Conservation (phyloP, 345 rosid genomes). For the Cardiospermum halicacabum region DNA sequence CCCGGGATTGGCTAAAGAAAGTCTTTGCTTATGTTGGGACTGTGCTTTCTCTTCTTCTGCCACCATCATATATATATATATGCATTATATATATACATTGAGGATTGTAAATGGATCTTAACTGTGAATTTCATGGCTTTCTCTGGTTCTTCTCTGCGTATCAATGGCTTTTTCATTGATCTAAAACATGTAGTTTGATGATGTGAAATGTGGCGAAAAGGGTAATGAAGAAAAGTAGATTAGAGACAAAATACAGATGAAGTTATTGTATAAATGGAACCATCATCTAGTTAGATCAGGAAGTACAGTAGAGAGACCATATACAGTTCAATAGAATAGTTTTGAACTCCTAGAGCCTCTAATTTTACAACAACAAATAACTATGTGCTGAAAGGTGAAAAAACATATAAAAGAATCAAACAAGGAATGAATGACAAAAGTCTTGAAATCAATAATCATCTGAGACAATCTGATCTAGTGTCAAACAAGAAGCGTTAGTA, state of each 20-base stretch:
- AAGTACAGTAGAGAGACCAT: conserved; percentile 21
- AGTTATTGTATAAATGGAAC: conserved; percentile 1
- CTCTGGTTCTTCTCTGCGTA: not conserved
- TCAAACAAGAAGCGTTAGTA: conserved; percentile 47
- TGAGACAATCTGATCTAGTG: conserved; percentile 79
- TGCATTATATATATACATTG: too few species aligned
- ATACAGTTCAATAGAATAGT: conserved; percentile 52
- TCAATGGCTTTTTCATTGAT: too few species aligned
- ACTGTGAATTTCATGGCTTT: not conserved
- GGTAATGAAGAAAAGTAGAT: too few species aligned
- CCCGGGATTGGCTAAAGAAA: conserved; percentile 43
- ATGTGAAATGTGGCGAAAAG: too few species aligned
- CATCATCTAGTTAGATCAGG: not conserved
- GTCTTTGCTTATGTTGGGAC: conserved; percentile 62
- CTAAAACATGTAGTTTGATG: too few species aligned
- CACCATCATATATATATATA: conserved; percentile 29
- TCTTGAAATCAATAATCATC: conserved; percentile 40
- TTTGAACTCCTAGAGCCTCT: conserved; percentile 35
- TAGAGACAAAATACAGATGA: not conserved
- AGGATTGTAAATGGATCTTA: too few species aligned
- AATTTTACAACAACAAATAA: conserved; percentile 3
- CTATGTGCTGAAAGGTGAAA: not conserved
- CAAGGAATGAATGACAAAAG: conserved; percentile 32
- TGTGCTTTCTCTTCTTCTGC: conserved; percentile 93
- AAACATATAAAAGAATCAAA: conserved; percentile 15